Base-by-base conservation (phyloP, 2,329 filamentous ascomycete species). In the Helicocarpus griseus region DNA sequence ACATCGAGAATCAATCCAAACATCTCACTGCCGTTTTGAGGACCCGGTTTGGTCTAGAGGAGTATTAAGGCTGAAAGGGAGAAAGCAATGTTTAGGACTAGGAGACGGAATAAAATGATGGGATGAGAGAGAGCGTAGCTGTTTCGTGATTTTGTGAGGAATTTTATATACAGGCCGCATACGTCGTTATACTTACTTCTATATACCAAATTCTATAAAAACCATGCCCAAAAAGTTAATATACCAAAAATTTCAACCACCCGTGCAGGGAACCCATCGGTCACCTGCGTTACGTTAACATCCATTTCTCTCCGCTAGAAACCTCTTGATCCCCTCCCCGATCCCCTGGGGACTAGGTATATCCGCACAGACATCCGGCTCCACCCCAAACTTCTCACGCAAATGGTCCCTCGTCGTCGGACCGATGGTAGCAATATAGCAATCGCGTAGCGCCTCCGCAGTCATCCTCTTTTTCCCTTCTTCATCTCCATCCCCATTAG, bases 401-500 rank as follows among this genome's bases (percentile, higher is more conserved):
- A 98, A 70, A 69, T 88, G 83, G 58, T 89, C 82, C 56, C 84
- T 78, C 9, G 93, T 98, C 17, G 93, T 98, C 11, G 93, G 91
- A 0, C 93, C 93, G 67, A 98, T 98, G 0, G 90, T 94, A 13
- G 85, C 88, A 54, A 97, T 75, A 56, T 79, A 82, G 1, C 82
- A 85, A 48, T 66, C 75, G 8, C 44, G 29, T 5, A 35, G 44
- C n/a, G 19, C 44, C 17, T 35, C 19, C 17, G 24, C 22, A 28
- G 26, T 44, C 19, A 69, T 70, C 26, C 53, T 43, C n/a, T 21
- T n/a, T 52, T 45, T 44, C 57, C 49, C 53, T 48, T 52, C 28
- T 39, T 47, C 14, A 47, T 24, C 26, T n/a, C 46, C 36, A 51
- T 28, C 13, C 14, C 46, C 41, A 21, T 48, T 33, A n/a, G n/a